Percentiles rank a stretch among this genome's conserved stretches.
These are phyloP conservation scores for Termitomyces sp. DNA, from an alignment of 768 basidiomycete genomes.

Conservation along the genomic window DNA sequence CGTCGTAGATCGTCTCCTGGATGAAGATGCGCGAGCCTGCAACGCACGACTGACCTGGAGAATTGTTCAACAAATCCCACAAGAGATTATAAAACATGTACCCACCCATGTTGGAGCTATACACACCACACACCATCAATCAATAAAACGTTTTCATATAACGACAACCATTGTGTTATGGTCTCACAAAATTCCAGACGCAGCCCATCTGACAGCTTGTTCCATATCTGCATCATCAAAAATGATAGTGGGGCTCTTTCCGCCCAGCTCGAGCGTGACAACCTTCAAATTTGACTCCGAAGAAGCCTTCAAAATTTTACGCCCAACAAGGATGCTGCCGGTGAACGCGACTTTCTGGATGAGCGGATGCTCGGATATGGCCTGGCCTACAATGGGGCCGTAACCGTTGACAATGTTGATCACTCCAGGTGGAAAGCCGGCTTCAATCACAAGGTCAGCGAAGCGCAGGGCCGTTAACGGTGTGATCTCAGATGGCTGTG, in stretches of 20 bases:
- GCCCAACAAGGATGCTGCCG: slow-evolving; percentile 75
- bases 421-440: slow-evolving; percentile 69
- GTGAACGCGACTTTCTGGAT: slow-evolving; percentile 83
- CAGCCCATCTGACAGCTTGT: slow-evolving; percentile 68
- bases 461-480: slow-evolving; percentile 55
- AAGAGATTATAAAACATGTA: neutral
- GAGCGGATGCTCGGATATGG: slow-evolving; percentile 53
- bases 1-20: slow-evolving; percentile 74
- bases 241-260: slow-evolving; percentile 68
- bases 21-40: slow-evolving; percentile 85
- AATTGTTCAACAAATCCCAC: neutral
- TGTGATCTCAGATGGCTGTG: slow-evolving; percentile 61
- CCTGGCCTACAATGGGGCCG: slow-evolving; percentile 57
- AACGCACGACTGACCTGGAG: slow-evolving; percentile 58
- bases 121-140: neutral
- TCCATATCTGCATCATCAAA: slow-evolving; percentile 73
- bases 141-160: too few species aligned
- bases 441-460: slow-evolving; percentile 49
- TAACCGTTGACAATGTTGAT: slow-evolving; percentile 65
- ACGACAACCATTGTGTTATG: neutral
- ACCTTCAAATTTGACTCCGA: slow-evolving; percentile 81
- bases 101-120: slow-evolving; percentile 35
- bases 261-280: slow-evolving; percentile 79
- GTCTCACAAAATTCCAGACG: slow-evolving; percentile 69
- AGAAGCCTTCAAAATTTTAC: slow-evolving; percentile 76